Evolutionary conservation across 139 green algal genomes (phyloP), one percentile per base, ranked within the genome.

Genomic region (Chlamydomonas asymmetrica): DNA sequence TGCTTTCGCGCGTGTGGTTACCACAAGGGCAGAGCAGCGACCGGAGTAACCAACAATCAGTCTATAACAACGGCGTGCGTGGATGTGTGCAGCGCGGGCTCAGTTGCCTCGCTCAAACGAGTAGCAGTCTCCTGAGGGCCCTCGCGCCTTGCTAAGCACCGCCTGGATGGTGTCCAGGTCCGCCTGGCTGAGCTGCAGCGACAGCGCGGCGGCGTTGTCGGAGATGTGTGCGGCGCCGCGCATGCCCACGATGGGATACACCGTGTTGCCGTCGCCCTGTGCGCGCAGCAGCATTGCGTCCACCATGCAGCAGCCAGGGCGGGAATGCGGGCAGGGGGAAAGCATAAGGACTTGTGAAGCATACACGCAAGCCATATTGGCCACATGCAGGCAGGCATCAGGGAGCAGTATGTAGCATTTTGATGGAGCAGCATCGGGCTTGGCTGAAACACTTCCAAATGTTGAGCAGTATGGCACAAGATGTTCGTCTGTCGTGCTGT

Each of bases 211-310:
- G 0, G 41, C 41, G 43, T 90, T 90, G 74, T 88, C 82, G 29
- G 62, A 41, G 22, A 90, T 82, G 76, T 90, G 82, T 23, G 39
- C 27, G 10, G 76, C 78, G 64, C 78, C 60, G 4, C 85, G 48
- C 63, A 90, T 29, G 0, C 85, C 85, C 49, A 90, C 80, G n/a
- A 90, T 84, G 39, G 85, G 85, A 43, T 72, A 66, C 65, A 90
- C 85, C 8, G 57, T 78, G 16, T 25, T 2, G 35, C 81, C 79
- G n/a, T 77, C 63, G 34, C 84, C 84, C 62, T 82, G 75, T 0
- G 38, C 4, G 38, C 49, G 4, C 6, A 38, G n/a, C 39, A n/a
- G 22, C 16, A 60, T 60, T 29, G 50, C n/a, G n/a, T n/a, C n/a
- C n/a, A n/a, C n/a, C n/a, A n/a, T n/a, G n/a, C n/a, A n/a, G n/a